Percentiles rank a stretch among this genome's conserved stretches.
Conservation (phyloP, 176 grass and related monocot species). For the Cenchrus purpureus region DNA sequence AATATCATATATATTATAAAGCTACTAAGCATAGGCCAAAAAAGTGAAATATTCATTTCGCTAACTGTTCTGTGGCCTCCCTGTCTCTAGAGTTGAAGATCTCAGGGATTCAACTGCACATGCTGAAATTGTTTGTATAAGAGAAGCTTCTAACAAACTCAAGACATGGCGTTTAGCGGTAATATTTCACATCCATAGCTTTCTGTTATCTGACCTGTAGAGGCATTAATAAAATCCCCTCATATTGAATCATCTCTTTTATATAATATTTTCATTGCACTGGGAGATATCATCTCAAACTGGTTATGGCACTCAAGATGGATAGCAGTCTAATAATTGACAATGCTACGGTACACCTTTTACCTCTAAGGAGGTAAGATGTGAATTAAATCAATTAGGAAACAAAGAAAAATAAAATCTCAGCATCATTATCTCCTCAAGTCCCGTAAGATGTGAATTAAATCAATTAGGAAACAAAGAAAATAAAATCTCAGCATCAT, state of each 20-base stretch:
- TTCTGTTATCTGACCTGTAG: slow-evolving; percentile 12
- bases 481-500: too few relatives aligned
- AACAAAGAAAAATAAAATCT: too few relatives aligned
- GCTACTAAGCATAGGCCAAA: slow-evolving; percentile 16
- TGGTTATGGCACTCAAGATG: slow-evolving; percentile 35
- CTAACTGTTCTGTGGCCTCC: slow-evolving; percentile 36
- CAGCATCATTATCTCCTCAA: too few relatives aligned
- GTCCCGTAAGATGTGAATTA: too few relatives aligned
- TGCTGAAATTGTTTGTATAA: slow-evolving; percentile 99
- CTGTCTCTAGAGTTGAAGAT: slow-evolving; percentile 86
- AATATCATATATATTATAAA: slow-evolving; percentile 26
- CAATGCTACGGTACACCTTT: neutral
- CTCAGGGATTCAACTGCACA: slow-evolving; percentile 97
- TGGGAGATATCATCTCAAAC: slow-evolving; percentile 8
- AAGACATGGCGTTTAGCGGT: slow-evolving; percentile 86
- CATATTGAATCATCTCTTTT: slow-evolving; percentile 15
- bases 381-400: too few relatives aligned
- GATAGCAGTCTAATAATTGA: slow-evolving; percentile 4
- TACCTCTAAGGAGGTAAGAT: too few relatives aligned
- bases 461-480: too few relatives aligned
- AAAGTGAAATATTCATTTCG: slow-evolving; percentile 20
- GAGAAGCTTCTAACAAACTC: slow-evolving; percentile 93
- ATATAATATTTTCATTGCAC: slow-evolving; percentile 7
- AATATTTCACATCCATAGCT: slow-evolving; percentile 40
- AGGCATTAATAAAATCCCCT: slow-evolving; percentile 23